A percentile compares a stretch with the other conserved stretches of the same genome.
These are phyloP conservation scores for Xylariaceae sp. DNA, from an alignment of 2,329 filamentous ascomycete species.

Conservation along the genomic window DNA sequence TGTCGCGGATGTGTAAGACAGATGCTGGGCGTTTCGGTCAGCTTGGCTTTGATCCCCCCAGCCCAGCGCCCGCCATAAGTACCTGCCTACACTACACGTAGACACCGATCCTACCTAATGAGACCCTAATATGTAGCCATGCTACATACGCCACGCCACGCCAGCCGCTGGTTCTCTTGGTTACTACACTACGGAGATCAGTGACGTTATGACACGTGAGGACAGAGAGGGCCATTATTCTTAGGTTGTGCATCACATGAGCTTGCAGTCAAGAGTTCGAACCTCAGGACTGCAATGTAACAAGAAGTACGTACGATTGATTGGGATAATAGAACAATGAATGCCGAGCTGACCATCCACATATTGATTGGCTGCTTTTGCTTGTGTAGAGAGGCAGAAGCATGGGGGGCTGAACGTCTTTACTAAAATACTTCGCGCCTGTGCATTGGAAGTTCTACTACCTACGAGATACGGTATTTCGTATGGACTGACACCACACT, in stretches of 20 bases:
- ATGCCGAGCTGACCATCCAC: constrained; percentile 9
- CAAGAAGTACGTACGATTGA: neutral
- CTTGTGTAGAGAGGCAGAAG: neutral
- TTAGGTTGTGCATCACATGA: neutral
- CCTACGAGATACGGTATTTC: neutral
- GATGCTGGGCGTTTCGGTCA: neutral
- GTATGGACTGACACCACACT: too few relatives aligned
- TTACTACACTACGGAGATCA: neutral
- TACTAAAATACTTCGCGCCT: neutral
- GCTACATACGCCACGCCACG: neutral
- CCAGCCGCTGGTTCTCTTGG: neutral
- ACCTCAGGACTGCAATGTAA: neutral
- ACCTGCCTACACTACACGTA: neutral
- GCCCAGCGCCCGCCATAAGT: neutral
- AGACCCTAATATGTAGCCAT: too few relatives aligned
- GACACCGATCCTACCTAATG: too few relatives aligned
- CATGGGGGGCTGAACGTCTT: neutral
- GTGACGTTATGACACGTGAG: neutral
- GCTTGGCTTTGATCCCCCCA: neutral
- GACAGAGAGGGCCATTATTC: neutral
- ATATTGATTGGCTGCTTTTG: constrained; percentile 8
- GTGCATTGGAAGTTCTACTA: neutral
- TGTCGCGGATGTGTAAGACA: constrained; percentile 9
- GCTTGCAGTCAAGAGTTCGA: neutral
- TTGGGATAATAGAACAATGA: neutral